Conservation (phyloP, 345 rosid species). For the Brassica napus region DNA sequence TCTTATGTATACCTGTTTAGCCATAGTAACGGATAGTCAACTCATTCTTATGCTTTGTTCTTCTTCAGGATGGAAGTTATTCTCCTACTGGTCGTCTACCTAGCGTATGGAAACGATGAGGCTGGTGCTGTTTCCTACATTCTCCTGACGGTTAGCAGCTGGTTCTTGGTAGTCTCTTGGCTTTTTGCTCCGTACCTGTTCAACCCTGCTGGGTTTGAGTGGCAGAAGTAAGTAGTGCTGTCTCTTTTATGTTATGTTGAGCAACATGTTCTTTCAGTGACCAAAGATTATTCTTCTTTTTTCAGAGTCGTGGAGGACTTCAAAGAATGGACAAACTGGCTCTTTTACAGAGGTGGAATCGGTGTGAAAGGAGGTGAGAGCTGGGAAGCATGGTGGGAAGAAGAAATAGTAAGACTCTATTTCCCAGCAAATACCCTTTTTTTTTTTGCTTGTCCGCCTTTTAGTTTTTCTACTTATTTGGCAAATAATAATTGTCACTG, state of each 20-base stretch:
- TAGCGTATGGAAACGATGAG: slow-evolving; percentile 79
- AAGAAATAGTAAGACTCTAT: slow-evolving; percentile 76
- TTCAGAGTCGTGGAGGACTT: slow-evolving; percentile 93
- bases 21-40: slow-evolving; percentile 14
- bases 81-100: slow-evolving; percentile 75
- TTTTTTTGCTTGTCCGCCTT: slow-evolving; percentile 3
- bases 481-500: slow-evolving; percentile 1
- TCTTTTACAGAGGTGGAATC: slow-evolving; percentile 95
- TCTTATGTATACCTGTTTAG: not conserved
- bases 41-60: slow-evolving; percentile 28
- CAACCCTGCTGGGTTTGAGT: slow-evolving; percentile 97
- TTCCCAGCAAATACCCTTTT: not conserved
- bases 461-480: not conserved
- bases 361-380: slow-evolving; percentile 98
- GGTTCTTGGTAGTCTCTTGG: slow-evolving; percentile 96
- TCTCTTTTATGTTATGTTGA: slow-evolving; percentile 10
- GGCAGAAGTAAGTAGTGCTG: slow-evolving; percentile 79
- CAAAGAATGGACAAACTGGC: slow-evolving; percentile 99
- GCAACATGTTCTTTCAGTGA: slow-evolving; percentile 4
- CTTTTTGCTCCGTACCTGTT: slow-evolving; percentile 94
- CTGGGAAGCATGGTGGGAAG: slow-evolving; percentile 99
- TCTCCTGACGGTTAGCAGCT: slow-evolving; percentile 89
- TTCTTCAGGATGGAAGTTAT: slow-evolving; percentile 77
- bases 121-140: slow-evolving; percentile 78
- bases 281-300: slow-evolving; percentile 22